Conservation (phyloP, 108 stramenopile species). For the Craspedostauros australis region DNA sequence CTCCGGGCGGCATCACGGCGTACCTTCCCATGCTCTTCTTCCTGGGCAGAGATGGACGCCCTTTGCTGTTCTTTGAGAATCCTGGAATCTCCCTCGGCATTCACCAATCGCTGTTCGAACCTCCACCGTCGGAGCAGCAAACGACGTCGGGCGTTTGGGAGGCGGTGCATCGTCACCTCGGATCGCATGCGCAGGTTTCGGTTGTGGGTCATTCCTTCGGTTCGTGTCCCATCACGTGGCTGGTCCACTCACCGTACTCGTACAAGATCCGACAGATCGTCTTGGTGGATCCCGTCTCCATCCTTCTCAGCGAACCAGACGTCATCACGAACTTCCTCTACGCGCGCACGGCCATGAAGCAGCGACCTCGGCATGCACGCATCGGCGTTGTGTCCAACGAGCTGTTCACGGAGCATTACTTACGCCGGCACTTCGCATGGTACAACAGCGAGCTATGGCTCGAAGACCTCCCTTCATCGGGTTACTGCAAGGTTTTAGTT, state of each 20-base stretch:
- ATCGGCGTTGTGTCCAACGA: slow-evolving; percentile 65
- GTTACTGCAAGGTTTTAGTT: slow-evolving; percentile 43
- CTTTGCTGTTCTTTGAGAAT: slow-evolving; percentile 72
- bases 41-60: slow-evolving; percentile 20
- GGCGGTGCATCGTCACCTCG: slow-evolving; percentile 28
- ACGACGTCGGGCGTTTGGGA: slow-evolving; percentile 65
- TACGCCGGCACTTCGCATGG: slow-evolving; percentile 85
- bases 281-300: slow-evolving; percentile 82
- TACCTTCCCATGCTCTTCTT: slow-evolving; percentile 70
- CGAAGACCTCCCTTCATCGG: slow-evolving; percentile 65
- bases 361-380: too few relatives aligned
- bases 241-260: slow-evolving; percentile 22
- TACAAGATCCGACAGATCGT: slow-evolving; percentile 37
- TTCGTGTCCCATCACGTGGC: slow-evolving; percentile 70
- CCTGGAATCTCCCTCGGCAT: slow-evolving; percentile 40
- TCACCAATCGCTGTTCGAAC: slow-evolving; percentile 30
- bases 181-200: slow-evolving; percentile 1
- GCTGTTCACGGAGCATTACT: slow-evolving; percentile 70
- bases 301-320: slow-evolving; percentile 75
- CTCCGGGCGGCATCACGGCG: slow-evolving; percentile 58
- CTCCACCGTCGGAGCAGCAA: slow-evolving; percentile 44
- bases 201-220: slow-evolving; percentile 87
- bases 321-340: slow-evolving; percentile 83
- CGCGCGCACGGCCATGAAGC: slow-evolving; percentile 20
- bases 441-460: slow-evolving; percentile 86